Conservation (phyloP, 2,329 filamentous ascomycete species). For the Zelopaecilomyces penicillatus region DNA sequence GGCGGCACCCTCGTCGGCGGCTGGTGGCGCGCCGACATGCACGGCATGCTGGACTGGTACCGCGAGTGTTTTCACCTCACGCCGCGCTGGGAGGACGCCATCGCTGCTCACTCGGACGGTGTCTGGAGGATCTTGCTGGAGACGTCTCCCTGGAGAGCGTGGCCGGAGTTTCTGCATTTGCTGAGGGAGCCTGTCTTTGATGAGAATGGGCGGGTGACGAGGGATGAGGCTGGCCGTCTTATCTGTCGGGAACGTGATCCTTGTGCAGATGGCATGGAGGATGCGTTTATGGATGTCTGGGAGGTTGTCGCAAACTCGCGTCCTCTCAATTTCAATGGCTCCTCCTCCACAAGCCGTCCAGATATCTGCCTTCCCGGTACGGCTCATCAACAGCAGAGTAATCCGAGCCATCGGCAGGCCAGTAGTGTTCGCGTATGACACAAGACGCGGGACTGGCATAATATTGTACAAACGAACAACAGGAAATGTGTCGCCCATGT, state of each 20-base stretch:
- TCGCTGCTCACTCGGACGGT: constrained; percentile 15
- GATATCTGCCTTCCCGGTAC: too few species aligned
- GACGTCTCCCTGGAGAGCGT: constrained; percentile 20
- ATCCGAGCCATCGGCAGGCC: too few species aligned
- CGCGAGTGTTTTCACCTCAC: constrained; percentile 16
- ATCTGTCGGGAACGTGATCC: constrained; percentile 7
- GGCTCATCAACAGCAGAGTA: too few species aligned
- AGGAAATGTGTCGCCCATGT: too few species aligned
- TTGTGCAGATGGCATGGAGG: constrained; percentile 12
- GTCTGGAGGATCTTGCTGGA: constrained; percentile 15
- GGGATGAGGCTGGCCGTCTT: constrained; percentile 6
- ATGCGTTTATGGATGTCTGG: constrained; percentile 18
- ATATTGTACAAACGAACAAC: too few species aligned
- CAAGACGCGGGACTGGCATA: too few species aligned
- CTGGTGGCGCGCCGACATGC: constrained; percentile 17
- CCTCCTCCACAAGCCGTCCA: too few species aligned
- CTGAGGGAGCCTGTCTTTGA: constrained; percentile 12
- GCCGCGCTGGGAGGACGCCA: constrained; percentile 10
- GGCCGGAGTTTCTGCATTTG: constrained; percentile 15
- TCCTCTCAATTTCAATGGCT: constrained; percentile 7
- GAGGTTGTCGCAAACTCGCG: constrained; percentile 14
- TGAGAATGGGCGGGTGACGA: constrained; percentile 1
- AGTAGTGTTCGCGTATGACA: too few species aligned
- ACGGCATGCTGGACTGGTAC: constrained; percentile 21
- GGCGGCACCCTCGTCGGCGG: constrained; percentile 14